Evolutionary conservation across 768 basidiomycete genomes (phyloP), one percentile per base, ranked within the genome.

Genomic region (Glaciozyma antarctica): DNA sequence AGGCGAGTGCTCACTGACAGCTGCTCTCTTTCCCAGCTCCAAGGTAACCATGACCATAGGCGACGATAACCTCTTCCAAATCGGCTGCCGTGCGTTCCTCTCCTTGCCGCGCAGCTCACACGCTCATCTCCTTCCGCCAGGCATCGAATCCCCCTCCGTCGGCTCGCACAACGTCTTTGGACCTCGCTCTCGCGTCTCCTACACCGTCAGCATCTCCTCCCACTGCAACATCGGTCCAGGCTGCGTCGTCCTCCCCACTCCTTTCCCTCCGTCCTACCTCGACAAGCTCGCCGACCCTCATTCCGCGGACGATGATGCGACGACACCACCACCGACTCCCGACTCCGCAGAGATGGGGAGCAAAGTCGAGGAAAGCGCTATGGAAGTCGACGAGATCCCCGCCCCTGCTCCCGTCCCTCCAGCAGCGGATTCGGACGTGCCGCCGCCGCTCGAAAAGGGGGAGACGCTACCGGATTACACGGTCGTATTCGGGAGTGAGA

Each of bases 1-100:
- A 8, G 5, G 47, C 16, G 12, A 48, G 41, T 26, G 52, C 8
- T 48, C 61, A 22, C 65, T 34, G 60, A 34, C 21, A 30, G 16
- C n/a, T 52, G 21, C 64, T 44, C 43, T 60, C 45, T 22, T 45
- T 34, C 34, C 15, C 62, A 48, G 30, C 41, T 30, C 58, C 48
- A 69, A 86, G 84, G 72, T 77, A 82, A 61, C 63, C 10, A 90
- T 97, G 90, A 84, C 86, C 24, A 90, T 99, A 56, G 94, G 94
- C 8, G 86, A 94, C 75, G 85, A 88, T 66, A 97, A 97, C 76
- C 79, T 92, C 64, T 94, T 99, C 73, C 90, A 95, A 78, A 90
- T 95, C 60, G 89, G 88, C 26, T 90, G 87, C 76, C 86, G 94
- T 94, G 73, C 67, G 88, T 84, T 22, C n/a, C 47, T 28, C 52